A percentile compares a stretch with the other conserved stretches of the same genome.
These are phyloP conservation scores for Lecanoromycetidae sp. DNA, from an alignment of 2,329 filamentous ascomycete genomes.

Conservation along the genomic window DNA sequence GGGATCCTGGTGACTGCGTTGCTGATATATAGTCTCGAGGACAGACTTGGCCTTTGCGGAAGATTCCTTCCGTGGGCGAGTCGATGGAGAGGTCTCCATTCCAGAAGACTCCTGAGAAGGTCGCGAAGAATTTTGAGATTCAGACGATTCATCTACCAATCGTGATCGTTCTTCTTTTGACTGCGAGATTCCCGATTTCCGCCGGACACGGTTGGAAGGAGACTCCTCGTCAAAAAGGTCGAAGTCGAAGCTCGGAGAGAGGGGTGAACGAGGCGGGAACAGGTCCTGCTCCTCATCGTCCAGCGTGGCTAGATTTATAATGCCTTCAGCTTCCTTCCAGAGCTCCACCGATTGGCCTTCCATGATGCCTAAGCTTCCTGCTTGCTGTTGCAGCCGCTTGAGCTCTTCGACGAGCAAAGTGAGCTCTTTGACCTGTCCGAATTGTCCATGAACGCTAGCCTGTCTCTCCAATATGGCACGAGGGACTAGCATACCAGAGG, in stretches of 20 bases:
- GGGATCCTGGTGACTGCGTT: slow-evolving; percentile 28
- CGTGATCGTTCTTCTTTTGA: slow-evolving; percentile 16
- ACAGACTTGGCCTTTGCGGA: slow-evolving; percentile 50
- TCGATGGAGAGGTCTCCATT: slow-evolving; percentile 22
- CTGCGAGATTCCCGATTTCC: slow-evolving; percentile 22
- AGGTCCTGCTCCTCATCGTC: slow-evolving; percentile 46
- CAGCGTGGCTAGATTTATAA: slow-evolving; percentile 54
- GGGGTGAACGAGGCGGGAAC: slow-evolving; percentile 39
- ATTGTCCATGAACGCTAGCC: slow-evolving; percentile 53
- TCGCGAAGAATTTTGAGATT: slow-evolving; percentile 4
- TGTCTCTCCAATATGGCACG: slow-evolving; percentile 52
- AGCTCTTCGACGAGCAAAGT: slow-evolving; percentile 53
- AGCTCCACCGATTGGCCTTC: slow-evolving; percentile 41
- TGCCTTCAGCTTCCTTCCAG: slow-evolving; percentile 55
- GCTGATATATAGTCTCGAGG: slow-evolving; percentile 47
- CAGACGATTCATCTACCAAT: slow-evolving; percentile 6
- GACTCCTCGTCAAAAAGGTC: slow-evolving; percentile 45
- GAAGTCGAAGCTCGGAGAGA: slow-evolving; percentile 47
- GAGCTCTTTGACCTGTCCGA: slow-evolving; percentile 51
- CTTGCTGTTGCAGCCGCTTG: slow-evolving; percentile 47
- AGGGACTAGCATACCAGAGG: slow-evolving; percentile 34
- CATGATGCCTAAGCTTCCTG: slow-evolving; percentile 41
- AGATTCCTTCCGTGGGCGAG: slow-evolving; percentile 42
- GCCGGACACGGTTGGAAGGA: slow-evolving; percentile 23
- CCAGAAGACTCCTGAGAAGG: slow-evolving; percentile 20